These are phyloP conservation scores for Chytridium lagenaria DNA, from an alignment of 371 early-diverging fungal genomes.

Conservation along the genomic window DNA sequence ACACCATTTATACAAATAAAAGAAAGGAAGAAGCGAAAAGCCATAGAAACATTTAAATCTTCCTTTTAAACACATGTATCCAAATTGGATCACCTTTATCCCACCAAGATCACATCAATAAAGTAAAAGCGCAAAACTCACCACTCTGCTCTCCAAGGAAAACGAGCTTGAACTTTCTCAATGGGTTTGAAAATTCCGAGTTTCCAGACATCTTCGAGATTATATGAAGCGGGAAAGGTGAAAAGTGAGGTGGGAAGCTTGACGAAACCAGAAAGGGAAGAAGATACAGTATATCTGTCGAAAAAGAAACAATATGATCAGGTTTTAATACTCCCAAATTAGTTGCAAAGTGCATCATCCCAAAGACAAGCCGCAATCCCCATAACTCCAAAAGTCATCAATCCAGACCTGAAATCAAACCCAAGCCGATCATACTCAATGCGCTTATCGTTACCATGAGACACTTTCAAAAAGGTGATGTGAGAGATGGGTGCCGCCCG, in stretches of 20 bases:
- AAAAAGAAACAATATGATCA: too few species aligned
- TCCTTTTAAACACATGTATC: too few species aligned
- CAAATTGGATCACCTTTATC: too few species aligned
- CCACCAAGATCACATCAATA: neutral
- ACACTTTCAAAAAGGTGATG: too few species aligned
- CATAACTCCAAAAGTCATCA: too few species aligned
- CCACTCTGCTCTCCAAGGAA: constrained; percentile 96
- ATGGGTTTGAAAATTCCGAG: constrained; percentile 42
- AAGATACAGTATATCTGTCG: too few species aligned
- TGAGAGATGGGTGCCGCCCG: too few species aligned
- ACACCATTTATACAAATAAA: constrained; percentile 11
- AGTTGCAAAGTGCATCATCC: neutral
- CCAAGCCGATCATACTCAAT: too few species aligned
- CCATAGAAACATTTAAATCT: too few species aligned
- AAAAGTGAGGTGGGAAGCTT: neutral
- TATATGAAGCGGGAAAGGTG: neutral
- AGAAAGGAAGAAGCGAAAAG: neutral
- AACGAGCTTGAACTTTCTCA: constrained; percentile 53
- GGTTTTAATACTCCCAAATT: neutral
- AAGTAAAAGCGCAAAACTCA: constrained; percentile 48
- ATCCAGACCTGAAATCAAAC: too few species aligned
- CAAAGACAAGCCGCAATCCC: neutral
- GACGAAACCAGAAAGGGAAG: neutral
- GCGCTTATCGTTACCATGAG: too few species aligned
- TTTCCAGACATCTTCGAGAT: constrained; percentile 9